A percentile compares a stretch with the other conserved stretches of the same genome.
Evolutionary conservation across 108 stramenopile species (phyloP).

Genomic region (Chaetoceros muelleri): DNA sequence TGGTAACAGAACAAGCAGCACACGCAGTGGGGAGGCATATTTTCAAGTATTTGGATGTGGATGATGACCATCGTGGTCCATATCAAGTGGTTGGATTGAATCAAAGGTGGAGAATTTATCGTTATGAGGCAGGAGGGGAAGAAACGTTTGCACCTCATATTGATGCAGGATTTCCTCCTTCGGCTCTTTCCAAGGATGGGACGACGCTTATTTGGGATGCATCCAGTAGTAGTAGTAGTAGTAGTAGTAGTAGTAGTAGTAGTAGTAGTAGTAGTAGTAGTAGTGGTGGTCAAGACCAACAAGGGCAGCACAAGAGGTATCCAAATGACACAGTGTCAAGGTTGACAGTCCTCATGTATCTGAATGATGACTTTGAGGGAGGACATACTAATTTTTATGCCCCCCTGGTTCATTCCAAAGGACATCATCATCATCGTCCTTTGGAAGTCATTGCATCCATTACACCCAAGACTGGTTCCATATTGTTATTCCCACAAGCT

Average conservation of each 20-base stretch:
- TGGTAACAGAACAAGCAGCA: slow-evolving; percentile 40
- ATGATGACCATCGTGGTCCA: slow-evolving; percentile 15
- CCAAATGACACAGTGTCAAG: slow-evolving; percentile 45
- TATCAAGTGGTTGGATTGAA: slow-evolving; percentile 52
- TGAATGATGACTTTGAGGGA: slow-evolving; percentile 80
- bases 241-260: slow-evolving; percentile 1
- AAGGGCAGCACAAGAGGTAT: neutral
- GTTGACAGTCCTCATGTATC: slow-evolving; percentile 69
- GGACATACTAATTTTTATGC: slow-evolving; percentile 79
- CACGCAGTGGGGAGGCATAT: slow-evolving; percentile 32
- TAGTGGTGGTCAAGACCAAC: slow-evolving; percentile 1
- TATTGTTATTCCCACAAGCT: slow-evolving; percentile 76
- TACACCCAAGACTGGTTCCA: slow-evolving; percentile 48
- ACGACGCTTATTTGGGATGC: slow-evolving; percentile 30
- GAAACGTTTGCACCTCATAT: slow-evolving; percentile 81
- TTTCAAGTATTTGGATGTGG: slow-evolving; percentile 48
- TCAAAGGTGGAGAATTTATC: slow-evolving; percentile 67
- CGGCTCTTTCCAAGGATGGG: slow-evolving; percentile 45
- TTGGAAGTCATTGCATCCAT: slow-evolving; percentile 45
- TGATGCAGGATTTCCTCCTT: slow-evolving; percentile 82
- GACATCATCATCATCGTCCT: neutral
- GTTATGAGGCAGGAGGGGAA: slow-evolving; percentile 38
- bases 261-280: neutral
- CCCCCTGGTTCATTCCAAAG: slow-evolving; percentile 2
- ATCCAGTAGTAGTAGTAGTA: neutral